phyloP scores from a whole-genome alignment of 2,329 filamentous ascomycete genomes.

The Coniochaeta prunicola region DNA sequence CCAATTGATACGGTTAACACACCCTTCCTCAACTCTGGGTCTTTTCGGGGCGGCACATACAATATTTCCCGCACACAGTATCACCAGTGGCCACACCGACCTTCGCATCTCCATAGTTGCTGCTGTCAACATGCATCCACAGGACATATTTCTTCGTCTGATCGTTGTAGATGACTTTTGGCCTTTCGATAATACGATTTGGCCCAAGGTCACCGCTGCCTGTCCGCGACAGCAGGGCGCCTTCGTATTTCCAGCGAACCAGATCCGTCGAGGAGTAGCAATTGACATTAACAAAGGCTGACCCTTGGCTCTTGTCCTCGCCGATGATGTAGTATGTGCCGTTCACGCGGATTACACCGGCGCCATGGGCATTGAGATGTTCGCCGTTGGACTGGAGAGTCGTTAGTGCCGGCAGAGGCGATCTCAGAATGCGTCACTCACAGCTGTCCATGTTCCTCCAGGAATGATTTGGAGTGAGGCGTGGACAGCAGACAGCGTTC shows the following conservation, averaged over 20 bases:
- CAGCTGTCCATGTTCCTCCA: slow-evolving; percentile 17
- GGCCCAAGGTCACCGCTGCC: slow-evolving; percentile 11
- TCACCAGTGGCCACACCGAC: slow-evolving; percentile 26
- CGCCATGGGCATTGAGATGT: slow-evolving; percentile 62
- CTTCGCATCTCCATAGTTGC: slow-evolving; percentile 23
- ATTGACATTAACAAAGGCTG: slow-evolving; percentile 57
- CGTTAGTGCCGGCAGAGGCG: slow-evolving; percentile 14
- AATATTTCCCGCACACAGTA: slow-evolving; percentile 54
- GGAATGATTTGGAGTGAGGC: slow-evolving; percentile 15
- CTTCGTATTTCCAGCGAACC: slow-evolving; percentile 33
- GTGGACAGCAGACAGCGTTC: background rate
- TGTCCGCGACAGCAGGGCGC: slow-evolving; percentile 13
- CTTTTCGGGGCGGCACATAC: slow-evolving; percentile 6
- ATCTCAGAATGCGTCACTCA: slow-evolving; percentile 40
- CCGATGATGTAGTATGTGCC: slow-evolving; percentile 60
- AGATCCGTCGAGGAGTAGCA: slow-evolving; percentile 61
- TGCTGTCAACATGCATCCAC: slow-evolving; percentile 61
- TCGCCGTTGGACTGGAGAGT: background rate
- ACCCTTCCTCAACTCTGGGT: background rate
- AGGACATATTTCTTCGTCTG: slow-evolving; percentile 38
- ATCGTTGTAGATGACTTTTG: slow-evolving; percentile 63
- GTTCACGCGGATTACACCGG: slow-evolving; percentile 51
- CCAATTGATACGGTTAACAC: background rate
- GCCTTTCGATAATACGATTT: slow-evolving; percentile 56
- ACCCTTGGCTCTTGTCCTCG: slow-evolving; percentile 60